These are phyloP conservation scores for Encephalitozoon intestinalis DNA, from an alignment of 371 early-diverging fungal genomes.

Conservation along the genomic window DNA sequence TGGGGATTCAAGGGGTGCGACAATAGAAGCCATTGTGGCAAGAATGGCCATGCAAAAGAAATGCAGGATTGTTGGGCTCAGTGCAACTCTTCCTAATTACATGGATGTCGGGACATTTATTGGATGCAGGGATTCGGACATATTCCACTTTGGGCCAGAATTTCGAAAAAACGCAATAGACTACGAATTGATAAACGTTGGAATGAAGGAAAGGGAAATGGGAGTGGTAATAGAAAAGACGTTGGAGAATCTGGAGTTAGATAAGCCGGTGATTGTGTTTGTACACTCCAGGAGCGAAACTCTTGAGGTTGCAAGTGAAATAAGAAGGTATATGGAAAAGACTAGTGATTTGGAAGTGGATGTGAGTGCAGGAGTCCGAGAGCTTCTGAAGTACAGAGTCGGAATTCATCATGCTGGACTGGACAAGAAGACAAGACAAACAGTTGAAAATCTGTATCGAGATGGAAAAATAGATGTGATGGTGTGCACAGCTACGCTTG, in stretches of 20 bases:
- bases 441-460: slow-evolving; percentile 27
- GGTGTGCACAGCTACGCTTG: slow-evolving; percentile 37
- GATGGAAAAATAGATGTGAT: slow-evolving; percentile 20
- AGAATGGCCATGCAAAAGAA: not conserved
- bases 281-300: slow-evolving; percentile 25
- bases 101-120: slow-evolving; percentile 34
- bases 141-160: slow-evolving; percentile 15
- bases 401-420: slow-evolving; percentile 38
- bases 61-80: slow-evolving; percentile 37
- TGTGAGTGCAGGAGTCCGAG: not conserved
- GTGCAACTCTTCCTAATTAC: slow-evolving; percentile 43
- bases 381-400: slow-evolving; percentile 14
- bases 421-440: not conserved
- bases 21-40: slow-evolving; percentile 33
- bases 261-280: slow-evolving; percentile 24
- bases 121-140: slow-evolving; percentile 29
- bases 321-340: not conserved
- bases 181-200: slow-evolving; percentile 26
- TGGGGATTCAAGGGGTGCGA: slow-evolving; percentile 21
- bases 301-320: not conserved
- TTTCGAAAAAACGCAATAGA: slow-evolving; percentile 21
- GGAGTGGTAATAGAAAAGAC: not conserved
- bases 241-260: not conserved
- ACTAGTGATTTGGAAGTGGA: not conserved
- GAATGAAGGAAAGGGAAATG: slow-evolving; percentile 3